Percentiles rank a stretch among this genome's conserved stretches.
Evolutionary conservation across 768 basidiomycete genomes (phyloP).

Genomic region (Agrocybe pediades): DNA sequence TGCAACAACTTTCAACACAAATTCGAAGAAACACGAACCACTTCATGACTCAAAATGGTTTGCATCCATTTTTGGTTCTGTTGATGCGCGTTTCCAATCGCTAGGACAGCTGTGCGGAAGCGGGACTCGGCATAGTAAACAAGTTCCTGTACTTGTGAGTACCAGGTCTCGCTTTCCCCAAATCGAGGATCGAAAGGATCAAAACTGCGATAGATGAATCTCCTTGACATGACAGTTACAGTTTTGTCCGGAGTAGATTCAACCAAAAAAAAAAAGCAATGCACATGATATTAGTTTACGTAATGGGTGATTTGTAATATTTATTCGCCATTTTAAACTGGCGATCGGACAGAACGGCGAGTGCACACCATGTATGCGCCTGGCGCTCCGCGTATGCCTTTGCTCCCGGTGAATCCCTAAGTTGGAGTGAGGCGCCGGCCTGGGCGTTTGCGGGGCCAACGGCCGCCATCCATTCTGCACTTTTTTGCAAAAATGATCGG

Average conservation of each 20-base stretch:
- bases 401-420: not conserved
- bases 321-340: not conserved
- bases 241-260: no score
- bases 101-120: not conserved
- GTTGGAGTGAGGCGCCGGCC: not conserved
- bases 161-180: not conserved
- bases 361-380: not conserved
- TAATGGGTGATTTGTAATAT: not conserved
- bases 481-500: not conserved
- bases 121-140: not conserved
- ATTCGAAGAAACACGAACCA: not conserved
- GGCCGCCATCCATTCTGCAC: not conserved
- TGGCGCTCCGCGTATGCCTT: not conserved
- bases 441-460: no score
- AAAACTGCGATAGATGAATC: no score
- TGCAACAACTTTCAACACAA: not conserved
- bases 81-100: not conserved
- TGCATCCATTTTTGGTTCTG: constrained; percentile 3
- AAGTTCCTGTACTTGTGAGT: not conserved
- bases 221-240: no score
- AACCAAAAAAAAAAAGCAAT: no score
- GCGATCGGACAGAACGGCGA: not conserved
- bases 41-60: not conserved
- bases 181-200: not conserved
- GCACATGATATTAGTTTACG: no score